These are phyloP conservation scores for Malus hybrid DNA, from an alignment of 331 rosid genomes.

Conservation along the genomic window DNA sequence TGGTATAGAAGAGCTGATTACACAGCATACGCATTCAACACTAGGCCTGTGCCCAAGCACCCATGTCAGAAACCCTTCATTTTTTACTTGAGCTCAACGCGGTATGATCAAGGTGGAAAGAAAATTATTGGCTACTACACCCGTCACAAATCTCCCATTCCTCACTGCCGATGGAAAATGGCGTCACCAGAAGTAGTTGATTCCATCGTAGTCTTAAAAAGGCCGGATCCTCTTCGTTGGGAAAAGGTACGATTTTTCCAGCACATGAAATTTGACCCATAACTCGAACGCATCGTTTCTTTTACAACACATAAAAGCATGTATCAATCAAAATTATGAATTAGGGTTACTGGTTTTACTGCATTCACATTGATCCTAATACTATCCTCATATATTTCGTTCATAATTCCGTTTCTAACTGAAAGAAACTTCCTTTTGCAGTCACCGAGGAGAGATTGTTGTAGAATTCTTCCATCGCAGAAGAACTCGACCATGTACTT, in stretches of 20 bases:
- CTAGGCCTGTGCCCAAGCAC: conserved; percentile 69
- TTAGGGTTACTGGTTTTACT: too few species aligned
- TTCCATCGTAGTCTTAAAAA: conserved; percentile 53
- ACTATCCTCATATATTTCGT: neutral
- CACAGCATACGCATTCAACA: conserved; percentile 85
- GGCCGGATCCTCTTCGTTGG: conserved; percentile 72
- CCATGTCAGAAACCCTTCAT: conserved; percentile 77
- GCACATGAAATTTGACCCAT: neutral
- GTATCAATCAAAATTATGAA: too few species aligned
- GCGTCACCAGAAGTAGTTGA: conserved; percentile 48
- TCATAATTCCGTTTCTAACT: neutral
- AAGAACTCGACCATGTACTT: conserved; percentile 43
- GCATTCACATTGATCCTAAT: too few species aligned
- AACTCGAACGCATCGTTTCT: too few species aligned
- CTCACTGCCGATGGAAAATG: conserved; percentile 60
- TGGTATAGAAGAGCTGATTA: conserved; percentile 77
- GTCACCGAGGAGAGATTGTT: conserved; percentile 93
- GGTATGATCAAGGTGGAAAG: conserved; percentile 27
- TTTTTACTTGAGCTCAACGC: conserved; percentile 38
- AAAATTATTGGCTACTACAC: conserved; percentile 34
- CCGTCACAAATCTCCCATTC: conserved; percentile 26
- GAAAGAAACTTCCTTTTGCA: conserved; percentile 29
- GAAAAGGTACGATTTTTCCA: conserved; percentile 37
- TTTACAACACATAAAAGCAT: too few species aligned
- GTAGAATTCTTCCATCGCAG: conserved; percentile 58